Evolutionary conservation across 441 rosid genomes (phyloP), one percentile per base, ranked within the genome.

Genomic region (Arabidopsis lyrata): DNA sequence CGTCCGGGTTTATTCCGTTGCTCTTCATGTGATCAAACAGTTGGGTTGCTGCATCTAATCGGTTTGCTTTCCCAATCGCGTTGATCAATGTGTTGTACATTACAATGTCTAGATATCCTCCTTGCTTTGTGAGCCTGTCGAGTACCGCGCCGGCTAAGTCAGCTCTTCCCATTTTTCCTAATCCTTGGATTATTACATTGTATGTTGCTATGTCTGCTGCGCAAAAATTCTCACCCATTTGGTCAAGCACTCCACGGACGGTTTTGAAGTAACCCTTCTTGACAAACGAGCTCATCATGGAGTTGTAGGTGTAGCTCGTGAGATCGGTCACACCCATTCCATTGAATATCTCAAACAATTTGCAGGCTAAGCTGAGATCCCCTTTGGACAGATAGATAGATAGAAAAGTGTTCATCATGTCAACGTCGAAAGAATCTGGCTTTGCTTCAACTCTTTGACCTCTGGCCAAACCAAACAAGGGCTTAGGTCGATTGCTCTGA

Each of bases 1-100:
- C 88, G 38, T 94, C 99, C 0, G 94, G 95, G 63, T 80, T 81
- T 65, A 92, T 86, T 69, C 97, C 97, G 18, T 77, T 82, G 29
- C 54, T 64, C 81, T 81, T 89, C 97, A 92, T 90, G 67, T 90
- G 97, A 57, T 88, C 82, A 12, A 94, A 92, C 68, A 94, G 84
- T 62, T 65, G 70, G 13, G 78, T 82, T 2, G 90, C 97, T 83
- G 90, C 97, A 0, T 82, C 89, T 10, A 89, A 65, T 20, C 87
- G 82, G 18, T 91, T 92, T 32, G 87, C 97, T 83, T 89, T 92
- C 38, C 94, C 97, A 2, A 94, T 76, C 8, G 86, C 85, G 49
- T 90, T 90, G 63, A 92, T 86, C 84, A 90, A 64, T 44, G 97
- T 90, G 83, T 92, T 94, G 85, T 89, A 94, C 97, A 94, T 90